Evolutionary conservation across 208 protist genomes (phyloP).

Genomic region (Leishmania lainsoni): DNA sequence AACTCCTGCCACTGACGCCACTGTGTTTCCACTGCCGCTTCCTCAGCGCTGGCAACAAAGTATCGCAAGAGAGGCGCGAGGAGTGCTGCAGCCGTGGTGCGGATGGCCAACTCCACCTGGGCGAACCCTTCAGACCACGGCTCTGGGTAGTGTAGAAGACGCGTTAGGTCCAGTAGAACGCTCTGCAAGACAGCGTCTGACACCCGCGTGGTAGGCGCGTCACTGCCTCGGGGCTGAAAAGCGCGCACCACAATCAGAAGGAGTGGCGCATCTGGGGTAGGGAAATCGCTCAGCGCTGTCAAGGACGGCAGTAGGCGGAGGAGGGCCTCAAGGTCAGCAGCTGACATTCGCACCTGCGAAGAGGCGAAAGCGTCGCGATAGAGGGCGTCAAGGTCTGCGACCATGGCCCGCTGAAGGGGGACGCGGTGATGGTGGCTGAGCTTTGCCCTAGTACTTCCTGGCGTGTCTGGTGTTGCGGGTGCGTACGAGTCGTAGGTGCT

Average conservation of each 20-base stretch:
- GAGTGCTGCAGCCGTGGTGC: conserved; percentile 16
- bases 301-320: conserved; percentile 31
- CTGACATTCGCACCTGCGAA: conserved; percentile 10
- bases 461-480: not conserved
- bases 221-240: conserved; percentile 11
- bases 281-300: conserved; percentile 21
- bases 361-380: conserved; percentile 8
- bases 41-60: conserved; percentile 13
- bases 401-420: conserved; percentile 15
- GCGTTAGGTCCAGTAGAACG: conserved; percentile 11
- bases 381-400: conserved; percentile 21
- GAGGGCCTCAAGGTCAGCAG: conserved; percentile 16
- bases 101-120: conserved; percentile 8
- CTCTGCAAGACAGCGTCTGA: not conserved
- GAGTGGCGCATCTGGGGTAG: conserved; percentile 18
- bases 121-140: conserved; percentile 15
- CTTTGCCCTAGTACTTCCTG: not conserved
- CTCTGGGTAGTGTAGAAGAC: conserved; percentile 28
- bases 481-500: conserved; percentile 15
- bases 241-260: conserved; percentile 7
- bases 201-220: not conserved
- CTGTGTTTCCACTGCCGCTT: conserved; percentile 25
- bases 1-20: conserved; percentile 32
- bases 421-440: conserved; percentile 10
- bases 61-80: conserved; percentile 18